Base-by-base conservation (phyloP, 257 asterid species). In the Eustoma russellianum region DNA sequence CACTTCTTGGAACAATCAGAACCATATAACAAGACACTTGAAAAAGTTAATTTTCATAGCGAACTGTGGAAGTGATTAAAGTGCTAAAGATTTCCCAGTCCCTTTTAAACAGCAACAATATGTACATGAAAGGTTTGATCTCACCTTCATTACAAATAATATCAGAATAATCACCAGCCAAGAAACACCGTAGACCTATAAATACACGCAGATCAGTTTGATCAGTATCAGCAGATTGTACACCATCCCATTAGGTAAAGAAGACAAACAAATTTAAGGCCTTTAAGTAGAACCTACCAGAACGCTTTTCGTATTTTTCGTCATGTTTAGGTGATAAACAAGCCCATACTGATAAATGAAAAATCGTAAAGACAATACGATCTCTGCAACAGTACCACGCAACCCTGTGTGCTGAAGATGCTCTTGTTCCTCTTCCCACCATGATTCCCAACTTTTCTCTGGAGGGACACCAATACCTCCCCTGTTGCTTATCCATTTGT, bases 401-500 rank as follows among this genome's bases (percentile, higher is more conserved):
- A 73, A 68, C 57, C 98, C 98, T 41, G 96, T 79, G 61, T 86
- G 89, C 47, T 80, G 93, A 65, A 91, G 95, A 80, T 87, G 98
- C 48, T 91, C 96, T 75, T 91, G 98, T 72, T 91, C 98, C 78
- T 91, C 95, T 48, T 91, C 95, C 98, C 98, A 91, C 98, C 98
- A 91, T 52, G 98, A 91, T 68, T 91, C 98, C 98, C 98, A 91
- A 77, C 98, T 91, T 67, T 88, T 91, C 79, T 77, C 94, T 1
- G 98, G 83, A 46, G 84, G 92, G 19, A 91, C 98, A 72, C 98
- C 98, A 53, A 91, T 91, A 67, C 98, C 98, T 53, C 98, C 98
- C 67, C 86, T 76, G 67, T 84, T 91, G 49, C 96, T 77, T 13
- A 91, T 87, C 98, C 98, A 91, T 77, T 91, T 91, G 60, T 84